Conservation (phyloP, 805 yeast species). For the Kazachstania viticola region DNA sequence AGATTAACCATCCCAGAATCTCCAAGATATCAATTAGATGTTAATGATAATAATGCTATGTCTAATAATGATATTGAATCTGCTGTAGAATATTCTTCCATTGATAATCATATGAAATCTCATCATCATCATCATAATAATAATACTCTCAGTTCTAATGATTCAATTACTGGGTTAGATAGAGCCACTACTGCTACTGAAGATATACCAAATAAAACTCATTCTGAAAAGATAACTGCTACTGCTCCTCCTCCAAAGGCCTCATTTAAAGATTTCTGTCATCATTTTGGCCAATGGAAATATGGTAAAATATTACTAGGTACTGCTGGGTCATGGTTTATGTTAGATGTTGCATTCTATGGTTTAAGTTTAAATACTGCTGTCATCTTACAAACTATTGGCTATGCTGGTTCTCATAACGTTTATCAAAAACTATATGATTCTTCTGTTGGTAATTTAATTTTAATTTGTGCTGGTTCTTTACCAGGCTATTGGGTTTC, state of each 20-base stretch:
- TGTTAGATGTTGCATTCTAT: slow-evolving; percentile 81
- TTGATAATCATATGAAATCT: not conserved
- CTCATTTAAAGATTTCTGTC: slow-evolving; percentile 57
- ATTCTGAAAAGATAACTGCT: not conserved
- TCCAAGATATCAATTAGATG: slow-evolving; percentile 82
- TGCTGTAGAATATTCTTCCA: not conserved
- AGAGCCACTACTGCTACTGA: slow-evolving; percentile 41
- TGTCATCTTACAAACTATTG: slow-evolving; percentile 67
- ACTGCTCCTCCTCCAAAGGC: slow-evolving; percentile 59
- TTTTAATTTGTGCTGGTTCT: slow-evolving; percentile 88
- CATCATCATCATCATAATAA: not conserved
- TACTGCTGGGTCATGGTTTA: slow-evolving; percentile 87
- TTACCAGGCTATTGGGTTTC: slow-evolving; percentile 89
- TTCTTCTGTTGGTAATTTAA: slow-evolving; percentile 84
- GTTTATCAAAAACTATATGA: slow-evolving; percentile 63
- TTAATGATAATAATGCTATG: slow-evolving; percentile 30
- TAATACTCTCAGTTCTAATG: slow-evolving; percentile 17
- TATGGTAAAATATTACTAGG: slow-evolving; percentile 75
- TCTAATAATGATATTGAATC: not conserved
- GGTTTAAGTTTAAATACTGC: slow-evolving; percentile 82
- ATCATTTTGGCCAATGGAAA: slow-evolving; percentile 78
- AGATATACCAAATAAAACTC: not conserved
- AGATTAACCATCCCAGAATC: slow-evolving; percentile 93
- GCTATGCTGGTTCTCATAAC: slow-evolving; percentile 63
- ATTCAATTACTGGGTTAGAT: slow-evolving; percentile 17